Conservation (phyloP, 495 filamentous ascomycete genomes). For the Cercophora scortea region DNA sequence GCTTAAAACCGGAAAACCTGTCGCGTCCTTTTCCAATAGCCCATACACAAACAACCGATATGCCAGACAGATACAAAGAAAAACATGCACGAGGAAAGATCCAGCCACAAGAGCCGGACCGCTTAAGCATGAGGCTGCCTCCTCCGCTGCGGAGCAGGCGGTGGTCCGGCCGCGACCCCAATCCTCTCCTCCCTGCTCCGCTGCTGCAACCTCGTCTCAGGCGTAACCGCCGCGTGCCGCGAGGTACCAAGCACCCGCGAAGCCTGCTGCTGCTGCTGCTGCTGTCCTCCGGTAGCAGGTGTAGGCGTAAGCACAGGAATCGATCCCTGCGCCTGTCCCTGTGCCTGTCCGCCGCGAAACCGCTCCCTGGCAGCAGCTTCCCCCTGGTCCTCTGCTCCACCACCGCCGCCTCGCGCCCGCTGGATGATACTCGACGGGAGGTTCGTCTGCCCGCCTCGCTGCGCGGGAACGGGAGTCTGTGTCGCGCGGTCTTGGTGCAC, state of each 20-base stretch:
- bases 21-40: too few relatives aligned
- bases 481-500: too few relatives aligned
- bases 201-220: neutral
- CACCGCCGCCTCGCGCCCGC: neutral
- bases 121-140: too few relatives aligned
- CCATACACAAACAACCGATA: too few relatives aligned
- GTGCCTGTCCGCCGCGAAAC: neutral
- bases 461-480: too few relatives aligned
- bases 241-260: neutral
- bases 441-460: too few relatives aligned
- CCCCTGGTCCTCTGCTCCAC: conserved; percentile 1
- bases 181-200: conserved; percentile 1
- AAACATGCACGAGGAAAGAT: too few relatives aligned
- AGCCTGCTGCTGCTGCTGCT: neutral
- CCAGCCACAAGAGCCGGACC: too few relatives aligned
- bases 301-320: neutral
- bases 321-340: neutral
- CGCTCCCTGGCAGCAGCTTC: neutral
- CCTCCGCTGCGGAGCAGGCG: too few relatives aligned
- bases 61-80: too few relatives aligned
- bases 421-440: too few relatives aligned
- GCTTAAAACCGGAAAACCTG: too few relatives aligned
- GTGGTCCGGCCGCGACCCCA: neutral
- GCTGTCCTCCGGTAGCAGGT: neutral
- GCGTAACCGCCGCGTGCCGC: neutral